These are phyloP conservation scores for Nothophytophthora sp. DNA, from an alignment of 352 stramenopile genomes.

Conservation along the genomic window DNA sequence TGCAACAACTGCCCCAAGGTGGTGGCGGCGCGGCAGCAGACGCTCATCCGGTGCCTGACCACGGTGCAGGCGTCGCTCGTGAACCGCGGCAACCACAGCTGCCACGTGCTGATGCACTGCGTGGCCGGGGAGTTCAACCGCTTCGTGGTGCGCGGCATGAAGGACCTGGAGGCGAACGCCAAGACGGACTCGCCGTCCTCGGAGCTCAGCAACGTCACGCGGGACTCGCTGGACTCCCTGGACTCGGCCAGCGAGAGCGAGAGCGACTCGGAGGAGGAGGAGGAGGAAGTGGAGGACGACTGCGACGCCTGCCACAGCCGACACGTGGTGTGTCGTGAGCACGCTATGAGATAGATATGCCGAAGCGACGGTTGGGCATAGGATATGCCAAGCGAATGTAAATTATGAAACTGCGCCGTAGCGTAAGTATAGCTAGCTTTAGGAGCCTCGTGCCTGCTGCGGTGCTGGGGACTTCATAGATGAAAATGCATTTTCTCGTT, in stretches of 20 bases:
- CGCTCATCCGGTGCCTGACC: slow-evolving; percentile 35
- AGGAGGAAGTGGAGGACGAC: slow-evolving; percentile 18
- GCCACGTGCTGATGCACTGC: slow-evolving; percentile 29
- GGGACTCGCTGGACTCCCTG: slow-evolving; percentile 28
- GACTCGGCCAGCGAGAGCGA: slow-evolving; percentile 15
- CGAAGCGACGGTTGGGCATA: too few relatives aligned
- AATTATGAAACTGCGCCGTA: too few relatives aligned
- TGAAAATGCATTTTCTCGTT: too few relatives aligned
- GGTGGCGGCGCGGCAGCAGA: slow-evolving; percentile 32
- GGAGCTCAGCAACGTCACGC: slow-evolving; percentile 27
- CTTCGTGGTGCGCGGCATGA: slow-evolving; percentile 36
- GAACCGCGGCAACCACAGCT: slow-evolving; percentile 39
- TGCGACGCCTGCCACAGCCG: slow-evolving; percentile 36
- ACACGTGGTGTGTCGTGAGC: slow-evolving; percentile 28
- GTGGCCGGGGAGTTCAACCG: slow-evolving; percentile 38
- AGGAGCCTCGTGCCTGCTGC: too few relatives aligned
- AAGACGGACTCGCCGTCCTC: slow-evolving; percentile 23
- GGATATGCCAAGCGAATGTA: too few relatives aligned
- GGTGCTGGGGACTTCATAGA: too few relatives aligned
- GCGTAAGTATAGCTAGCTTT: too few relatives aligned
- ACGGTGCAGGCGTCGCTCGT: slow-evolving; percentile 39
- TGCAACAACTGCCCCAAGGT: slow-evolving; percentile 36
- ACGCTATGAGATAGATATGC: too few relatives aligned
- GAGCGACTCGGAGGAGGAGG: slow-evolving; percentile 16
- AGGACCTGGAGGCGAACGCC: slow-evolving; percentile 25